Base-by-base conservation (phyloP, 2,329 filamentous ascomycete species). In the Remersonia thermophila region DNA sequence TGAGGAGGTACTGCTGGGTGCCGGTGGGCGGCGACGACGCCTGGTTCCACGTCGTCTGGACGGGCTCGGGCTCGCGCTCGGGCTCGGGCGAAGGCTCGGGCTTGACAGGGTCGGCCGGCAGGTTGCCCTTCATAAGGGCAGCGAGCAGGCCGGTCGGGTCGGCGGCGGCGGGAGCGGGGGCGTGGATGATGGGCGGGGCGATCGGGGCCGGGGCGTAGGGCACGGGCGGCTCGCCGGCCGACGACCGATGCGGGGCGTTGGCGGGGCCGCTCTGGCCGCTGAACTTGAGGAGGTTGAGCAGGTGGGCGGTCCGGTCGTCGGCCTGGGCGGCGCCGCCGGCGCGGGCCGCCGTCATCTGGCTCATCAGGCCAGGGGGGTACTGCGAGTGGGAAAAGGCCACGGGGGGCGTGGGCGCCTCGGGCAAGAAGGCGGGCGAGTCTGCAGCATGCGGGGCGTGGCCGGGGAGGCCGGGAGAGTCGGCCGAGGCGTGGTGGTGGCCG, bases 1-100 rank as follows among this genome's bases (percentile, higher is more conserved):
- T 81, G 43, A 96, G 74, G 32, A 98, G 67, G 53, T 91, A 83
- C 45, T 89, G 79, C 57, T 93, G 83, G 4, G 86, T 83, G 55
- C 85, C 80, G 32, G 75, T 69, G 15, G 71, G 61, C 36, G 74
- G 71, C 29, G 71, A 63, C 30, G 71, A 63, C 25, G 63, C 62
- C 17, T 63, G 58, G 44, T 58, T 63, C 59, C 69, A 71, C 27
- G 51, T 45, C 26, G 59, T 48, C 29, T 51, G 44, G 44, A 45
- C 52, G 53, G 40, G 27, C 27, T 29, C 27, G 27, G 27, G 27
- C 27, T 27, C n/a, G 25, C 10, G n/a, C 3, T 9, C n/a, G n/a
- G n/a, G n/a, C n/a, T n/a, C n/a, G n/a, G n/a, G n/a, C n/a, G n/a
- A n/a, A n/a, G n/a, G n/a, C 35, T 63, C 61, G n/a, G 48, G 43